Evolutionary conservation across 176 grass and related monocot genomes (phyloP), one percentile per base, ranked within the genome.

Genomic region (Oropetium thomaeum): DNA sequence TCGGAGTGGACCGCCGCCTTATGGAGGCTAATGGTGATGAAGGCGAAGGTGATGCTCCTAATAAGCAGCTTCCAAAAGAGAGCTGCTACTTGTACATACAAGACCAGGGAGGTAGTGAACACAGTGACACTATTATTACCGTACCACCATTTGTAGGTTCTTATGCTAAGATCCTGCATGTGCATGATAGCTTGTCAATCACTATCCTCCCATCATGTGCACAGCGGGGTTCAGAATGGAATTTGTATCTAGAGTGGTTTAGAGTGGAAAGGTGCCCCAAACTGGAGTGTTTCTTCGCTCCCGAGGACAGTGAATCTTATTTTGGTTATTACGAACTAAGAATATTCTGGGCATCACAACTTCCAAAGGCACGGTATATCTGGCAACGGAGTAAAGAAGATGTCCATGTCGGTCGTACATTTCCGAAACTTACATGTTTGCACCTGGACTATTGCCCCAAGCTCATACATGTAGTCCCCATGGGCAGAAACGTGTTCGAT

Each of bases 401-500:
- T 19, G 0, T 0, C 5, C 1, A 0, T 0, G 0, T 0, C 0
- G 0, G 0, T 65, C 62, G 2, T 37, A 10, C 3, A 15, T 29
- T 81, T 40, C 0, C 0, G 0, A 0, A 5, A 0, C 55, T 71
- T 2, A 0, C 35, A 30, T 23, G 0, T 53, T 22, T 53, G 49
- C 49, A 53, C n/a, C 7, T 83, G 6, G 62, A 83, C 3, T 0
- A 0, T 1, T 83, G 81, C 22, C 71, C 71, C 1, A 38, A 63
- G 62, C 48, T 82, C 1, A 34, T 19, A 27, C 20, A 44, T 17
- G 60, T 45, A 10, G 16, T 54, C 58, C 17, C 22, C 2, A 1
- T 17, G 4, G 1, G 2, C 1, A 0, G 17, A 10, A 8, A 8
- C n/a, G n/a, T 22, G 5, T 0, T 47, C 15, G 0, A 47, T 15